Evolutionary conservation across 352 stramenopile genomes (phyloP).

Genomic region (Globisporangium spinosum): DNA sequence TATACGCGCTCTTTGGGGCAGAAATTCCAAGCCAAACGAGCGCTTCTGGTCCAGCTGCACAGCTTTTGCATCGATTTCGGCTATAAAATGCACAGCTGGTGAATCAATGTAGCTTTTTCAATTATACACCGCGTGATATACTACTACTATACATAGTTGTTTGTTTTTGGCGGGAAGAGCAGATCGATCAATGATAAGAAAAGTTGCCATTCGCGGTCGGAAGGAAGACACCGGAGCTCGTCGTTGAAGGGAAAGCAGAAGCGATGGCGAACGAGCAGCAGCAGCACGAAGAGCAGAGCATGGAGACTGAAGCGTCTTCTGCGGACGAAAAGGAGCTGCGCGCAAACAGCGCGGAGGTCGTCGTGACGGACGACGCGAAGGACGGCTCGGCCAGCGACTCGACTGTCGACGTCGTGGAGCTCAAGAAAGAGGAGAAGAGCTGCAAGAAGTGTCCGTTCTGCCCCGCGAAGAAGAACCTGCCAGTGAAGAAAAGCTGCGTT

Average conservation of each 20-base stretch:
- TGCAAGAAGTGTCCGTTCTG: conserved; percentile 38
- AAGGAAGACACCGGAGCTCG: too few relatives aligned
- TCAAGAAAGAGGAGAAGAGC: conserved; percentile 19
- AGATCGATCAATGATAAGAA: not conserved
- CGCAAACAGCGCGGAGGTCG: not conserved
- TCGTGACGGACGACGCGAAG: not conserved
- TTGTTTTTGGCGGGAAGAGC: conserved; percentile 15
- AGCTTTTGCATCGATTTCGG: too few relatives aligned
- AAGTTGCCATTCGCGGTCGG: not conserved
- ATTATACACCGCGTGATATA: not conserved
- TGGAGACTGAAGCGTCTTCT: conserved; percentile 1
- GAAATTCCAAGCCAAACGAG: too few relatives aligned
- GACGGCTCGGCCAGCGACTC: conserved; percentile 5
- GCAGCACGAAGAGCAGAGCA: not conserved
- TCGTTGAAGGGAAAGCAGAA: too few relatives aligned
- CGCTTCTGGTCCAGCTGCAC: too few relatives aligned
- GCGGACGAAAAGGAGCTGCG: not conserved
- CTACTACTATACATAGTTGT: too few relatives aligned
- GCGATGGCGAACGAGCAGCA: not conserved
- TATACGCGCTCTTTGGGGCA: not conserved
- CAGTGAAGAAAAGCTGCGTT: conserved; percentile 30
- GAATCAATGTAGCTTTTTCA: too few relatives aligned
- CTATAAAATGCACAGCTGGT: too few relatives aligned
- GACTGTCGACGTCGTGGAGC: conserved; percentile 10
- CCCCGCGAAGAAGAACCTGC: conserved; percentile 37